phyloP scores from a whole-genome alignment of 805 yeast genomes.

The Jamesozyma piceae region DNA sequence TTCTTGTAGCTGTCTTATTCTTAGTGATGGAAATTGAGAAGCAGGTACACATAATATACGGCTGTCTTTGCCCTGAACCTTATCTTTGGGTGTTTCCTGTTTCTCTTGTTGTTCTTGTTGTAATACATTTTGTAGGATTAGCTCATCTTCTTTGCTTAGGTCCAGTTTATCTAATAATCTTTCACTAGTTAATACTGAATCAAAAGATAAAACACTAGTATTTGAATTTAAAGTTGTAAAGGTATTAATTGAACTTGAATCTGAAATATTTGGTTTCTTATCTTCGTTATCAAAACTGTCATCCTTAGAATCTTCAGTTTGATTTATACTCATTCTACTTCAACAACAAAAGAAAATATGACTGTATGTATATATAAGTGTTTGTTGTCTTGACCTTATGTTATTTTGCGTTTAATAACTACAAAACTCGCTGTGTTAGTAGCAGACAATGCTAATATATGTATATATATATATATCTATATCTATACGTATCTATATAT shows the following conservation, averaged over 20 bases:
- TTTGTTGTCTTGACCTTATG: too few species aligned
- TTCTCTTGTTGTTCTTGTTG: constrained; percentile 9
- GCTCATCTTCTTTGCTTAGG: constrained; percentile 27
- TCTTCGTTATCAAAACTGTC: background rate
- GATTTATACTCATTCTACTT: too few species aligned
- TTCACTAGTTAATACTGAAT: constrained; percentile 24
- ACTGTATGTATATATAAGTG: too few species aligned
- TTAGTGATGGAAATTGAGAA: constrained; percentile 26
- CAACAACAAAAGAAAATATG: too few species aligned
- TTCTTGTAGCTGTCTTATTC: constrained; percentile 5
- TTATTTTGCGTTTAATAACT: background rate
- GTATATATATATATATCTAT: too few species aligned
- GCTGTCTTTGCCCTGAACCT: constrained; percentile 3
- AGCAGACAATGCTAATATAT: background rate
- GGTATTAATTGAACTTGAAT: constrained; percentile 1
- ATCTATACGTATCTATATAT: too few species aligned
- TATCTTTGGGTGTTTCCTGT: background rate
- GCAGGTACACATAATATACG: constrained; percentile 27
- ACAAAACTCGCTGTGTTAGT: background rate
- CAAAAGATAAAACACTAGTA: constrained; percentile 23
- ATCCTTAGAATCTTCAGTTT: background rate
- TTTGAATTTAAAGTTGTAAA: constrained; percentile 6
- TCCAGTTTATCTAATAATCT: constrained; percentile 28
- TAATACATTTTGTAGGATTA: constrained; percentile 22
- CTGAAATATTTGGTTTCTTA: background rate